Evolutionary conservation across 768 basidiomycete genomes (phyloP).

Genomic region (Tylopilus sp.): DNA sequence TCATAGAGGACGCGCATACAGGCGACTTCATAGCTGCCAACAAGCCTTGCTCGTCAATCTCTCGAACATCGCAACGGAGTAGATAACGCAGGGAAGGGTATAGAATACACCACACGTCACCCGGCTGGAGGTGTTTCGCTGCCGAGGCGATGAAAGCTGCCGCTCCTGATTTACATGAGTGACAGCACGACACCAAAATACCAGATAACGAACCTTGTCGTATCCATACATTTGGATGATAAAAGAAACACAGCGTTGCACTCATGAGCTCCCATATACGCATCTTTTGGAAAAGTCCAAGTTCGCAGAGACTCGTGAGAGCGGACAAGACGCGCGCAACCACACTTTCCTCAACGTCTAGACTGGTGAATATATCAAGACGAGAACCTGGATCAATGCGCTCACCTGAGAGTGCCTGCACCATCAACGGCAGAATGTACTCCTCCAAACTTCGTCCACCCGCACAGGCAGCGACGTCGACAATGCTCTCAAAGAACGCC

Average conservation of each 20-base stretch:
- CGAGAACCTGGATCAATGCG: neutral
- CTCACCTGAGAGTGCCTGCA: slow-evolving; percentile 89
- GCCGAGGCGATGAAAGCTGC: slow-evolving; percentile 86
- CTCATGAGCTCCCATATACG: slow-evolving; percentile 97
- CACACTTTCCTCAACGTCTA: slow-evolving; percentile 94
- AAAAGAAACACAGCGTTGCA: slow-evolving; percentile 81
- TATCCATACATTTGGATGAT: slow-evolving; percentile 96
- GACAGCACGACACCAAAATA: neutral
- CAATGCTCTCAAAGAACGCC: slow-evolving; percentile 94
- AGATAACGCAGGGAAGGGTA: slow-evolving; percentile 89
- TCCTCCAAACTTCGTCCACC: slow-evolving; percentile 91
- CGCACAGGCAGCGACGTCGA: slow-evolving; percentile 92
- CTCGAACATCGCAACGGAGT: slow-evolving; percentile 75
- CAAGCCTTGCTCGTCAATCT: slow-evolving; percentile 72
- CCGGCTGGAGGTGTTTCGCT: slow-evolving; percentile 73
- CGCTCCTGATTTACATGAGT: slow-evolving; percentile 51
- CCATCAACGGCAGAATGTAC: slow-evolving; percentile 95
- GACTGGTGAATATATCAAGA: slow-evolving; percentile 4
- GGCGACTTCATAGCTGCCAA: slow-evolving; percentile 73
- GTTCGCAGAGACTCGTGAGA: slow-evolving; percentile 83
- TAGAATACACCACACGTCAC: slow-evolving; percentile 96
- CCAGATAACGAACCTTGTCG: slow-evolving; percentile 64
- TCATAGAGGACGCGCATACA: slow-evolving; percentile 43
- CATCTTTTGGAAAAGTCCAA: slow-evolving; percentile 90
- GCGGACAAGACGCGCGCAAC: slow-evolving; percentile 87